Base-by-base conservation (phyloP, 805 yeast species). In the Saccharomycopsis synnaedendra region DNA sequence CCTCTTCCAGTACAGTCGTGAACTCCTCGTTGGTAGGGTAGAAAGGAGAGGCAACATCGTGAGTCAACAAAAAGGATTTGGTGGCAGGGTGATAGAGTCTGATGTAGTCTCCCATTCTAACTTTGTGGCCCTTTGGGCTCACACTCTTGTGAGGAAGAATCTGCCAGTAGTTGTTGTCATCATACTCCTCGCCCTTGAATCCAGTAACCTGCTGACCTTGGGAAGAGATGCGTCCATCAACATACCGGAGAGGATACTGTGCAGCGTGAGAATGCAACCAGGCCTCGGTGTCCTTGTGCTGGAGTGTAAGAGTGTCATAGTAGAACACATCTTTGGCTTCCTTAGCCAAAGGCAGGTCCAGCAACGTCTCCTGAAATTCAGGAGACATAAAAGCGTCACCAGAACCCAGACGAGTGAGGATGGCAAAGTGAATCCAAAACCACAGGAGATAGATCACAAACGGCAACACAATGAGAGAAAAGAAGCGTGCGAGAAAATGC, bases 321-420 rank as follows among this genome's bases (percentile, higher is more conserved):
- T 73, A 90, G 56, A 87, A 76, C 41, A 93, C 77, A 34, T 74
- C 78, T 57, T 76, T 80, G 2, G 96, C 76, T 32, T 77, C 77
- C 56, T 66, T 74, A 9, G 90, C 85, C 58, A 85, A 62, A 29
- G 85, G 79, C 44, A 89, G 85, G 60, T 93, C 98, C 36, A 78
- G 81, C 45, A 93, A 72, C 34, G 96, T 82, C 59, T 87, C 96
- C 68, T 93, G 97, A 73, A 93, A 93, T 51, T 83, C 89, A 5
- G 93, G 73, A n/a, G 93, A 78, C 98, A 93, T 93, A 63, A 90
- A 88, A 3, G 74, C 72, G 62, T 93, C 97, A 53, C 99, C 99
- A 4, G 97, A 93, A 32, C 99, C 99, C 1, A 97, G 89, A 56
- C 76, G 81, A 56, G 67, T 74, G 58, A 93, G 74, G 30, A 93